These are phyloP conservation scores for Leccinum variabile DNA, from an alignment of 1,284 basidiomycete genomes.

Conservation along the genomic window DNA sequence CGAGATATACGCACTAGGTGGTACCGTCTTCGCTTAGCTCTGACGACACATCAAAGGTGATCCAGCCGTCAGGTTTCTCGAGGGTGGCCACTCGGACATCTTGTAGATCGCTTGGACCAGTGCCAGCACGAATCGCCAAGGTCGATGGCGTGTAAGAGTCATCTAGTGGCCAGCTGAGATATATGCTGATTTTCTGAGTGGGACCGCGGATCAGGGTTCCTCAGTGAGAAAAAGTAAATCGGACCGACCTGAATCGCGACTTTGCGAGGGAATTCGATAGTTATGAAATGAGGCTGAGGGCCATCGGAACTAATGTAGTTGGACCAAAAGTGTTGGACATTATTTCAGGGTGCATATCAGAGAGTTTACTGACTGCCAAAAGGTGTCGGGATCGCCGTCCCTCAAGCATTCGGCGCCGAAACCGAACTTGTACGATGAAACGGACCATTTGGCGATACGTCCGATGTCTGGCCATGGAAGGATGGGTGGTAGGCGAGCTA, in stretches of 20 bases:
- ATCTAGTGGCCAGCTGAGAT: constrained; percentile 84
- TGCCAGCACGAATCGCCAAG: constrained; percentile 89
- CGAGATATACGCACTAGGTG: constrained; percentile 49
- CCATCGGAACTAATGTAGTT: constrained; percentile 80
- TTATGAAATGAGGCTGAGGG: constrained; percentile 95
- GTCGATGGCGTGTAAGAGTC: constrained; percentile 97
- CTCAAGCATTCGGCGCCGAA: constrained; percentile 92
- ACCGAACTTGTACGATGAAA: constrained; percentile 95
- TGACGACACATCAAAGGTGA: constrained; percentile 83
- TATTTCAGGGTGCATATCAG: not conserved
- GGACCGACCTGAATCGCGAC: constrained; percentile 78
- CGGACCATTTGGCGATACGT: constrained; percentile 89
- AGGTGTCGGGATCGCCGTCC: constrained; percentile 87
- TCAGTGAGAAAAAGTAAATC: not conserved
- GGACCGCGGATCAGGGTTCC: constrained; percentile 1
- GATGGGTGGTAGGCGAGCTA: constrained; percentile 45
- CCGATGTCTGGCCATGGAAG: constrained; percentile 81
- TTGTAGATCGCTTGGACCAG: constrained; percentile 88
- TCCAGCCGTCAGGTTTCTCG: constrained; percentile 94
- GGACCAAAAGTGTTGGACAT: not conserved
- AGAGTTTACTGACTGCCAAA: constrained; percentile 89
- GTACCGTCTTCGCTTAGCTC: constrained; percentile 78
- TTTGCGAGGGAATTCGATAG: constrained; percentile 89
- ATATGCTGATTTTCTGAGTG: constrained; percentile 84
- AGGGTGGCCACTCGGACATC: constrained; percentile 86